phyloP scores from a whole-genome alignment of 257 asterid species.

The Solanum appendiculatum region DNA sequence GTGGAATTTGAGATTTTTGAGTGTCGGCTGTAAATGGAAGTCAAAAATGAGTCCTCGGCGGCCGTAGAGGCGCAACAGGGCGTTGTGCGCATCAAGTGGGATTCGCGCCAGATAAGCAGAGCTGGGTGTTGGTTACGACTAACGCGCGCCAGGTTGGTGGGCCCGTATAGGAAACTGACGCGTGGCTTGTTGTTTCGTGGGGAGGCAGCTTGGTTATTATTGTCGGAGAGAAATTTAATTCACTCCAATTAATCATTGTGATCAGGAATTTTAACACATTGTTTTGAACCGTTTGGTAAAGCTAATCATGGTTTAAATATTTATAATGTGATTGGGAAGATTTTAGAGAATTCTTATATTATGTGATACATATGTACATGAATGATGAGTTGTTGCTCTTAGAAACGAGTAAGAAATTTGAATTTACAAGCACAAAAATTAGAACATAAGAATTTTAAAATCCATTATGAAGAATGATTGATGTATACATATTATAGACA shows the following conservation, averaged over 20 bases:
- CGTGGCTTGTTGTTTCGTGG: not conserved
- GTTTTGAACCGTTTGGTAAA: not conserved
- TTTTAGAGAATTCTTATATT: not conserved
- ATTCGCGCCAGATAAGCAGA: conserved; percentile 7
- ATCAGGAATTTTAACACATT: not conserved
- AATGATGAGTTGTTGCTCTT: not conserved
- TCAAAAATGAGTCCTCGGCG: not conserved
- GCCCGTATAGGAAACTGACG: not conserved
- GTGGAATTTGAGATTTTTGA: not conserved
- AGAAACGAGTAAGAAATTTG: not conserved
- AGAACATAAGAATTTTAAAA: not conserved
- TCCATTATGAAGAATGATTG: not conserved
- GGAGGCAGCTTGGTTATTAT: not conserved
- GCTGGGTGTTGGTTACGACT: not conserved
- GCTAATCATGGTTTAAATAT: not conserved
- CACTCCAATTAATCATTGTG: not conserved
- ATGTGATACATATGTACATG: not conserved
- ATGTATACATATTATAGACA: not conserved
- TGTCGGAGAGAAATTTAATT: not conserved
- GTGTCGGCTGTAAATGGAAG: not conserved
- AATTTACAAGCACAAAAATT: not conserved
- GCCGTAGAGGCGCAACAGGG: not conserved
- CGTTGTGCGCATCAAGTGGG: not conserved
- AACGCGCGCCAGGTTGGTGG: conserved; percentile 10
- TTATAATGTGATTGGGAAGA: not conserved